Evolutionary conservation across 2,329 filamentous ascomycete genomes (phyloP), one percentile per base, ranked within the genome.

Genomic region (Capronia coronata): DNA sequence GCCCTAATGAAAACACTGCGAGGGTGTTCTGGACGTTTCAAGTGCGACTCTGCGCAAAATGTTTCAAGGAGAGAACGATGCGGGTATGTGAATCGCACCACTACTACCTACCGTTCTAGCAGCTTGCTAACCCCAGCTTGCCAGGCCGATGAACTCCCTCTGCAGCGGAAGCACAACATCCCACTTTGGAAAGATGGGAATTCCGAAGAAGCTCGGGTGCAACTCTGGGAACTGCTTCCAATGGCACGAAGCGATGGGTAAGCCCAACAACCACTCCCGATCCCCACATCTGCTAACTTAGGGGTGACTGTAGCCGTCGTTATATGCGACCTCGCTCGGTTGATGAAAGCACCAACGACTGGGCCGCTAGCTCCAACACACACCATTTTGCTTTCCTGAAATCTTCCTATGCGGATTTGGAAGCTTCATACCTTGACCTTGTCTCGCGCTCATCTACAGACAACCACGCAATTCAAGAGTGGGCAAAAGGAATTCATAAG

Each of bases 11-110:
- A 18, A 35, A 54, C 6, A 59, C 56, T 3, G 43, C 45, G n/a
- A 51, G 52, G 16, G 57, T 59, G 4, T 54, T 54, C 30, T 61
- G 59, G 59, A 47, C 48, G 2, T 59, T 59, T 46, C 53, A 54
- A 35, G 38, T 54, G 11, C 55, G 59, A 4, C 51, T 61, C 7
- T 61, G 58, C 40, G 30, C 49, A 11, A 45, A 51, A 13, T 61
- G 59, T 42, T 53, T 58, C 29, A 48, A 37, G 23, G 23, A 50
- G 22, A 58, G 54, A 27, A 57, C 50, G n/a, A 52, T 51, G 44
- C 41, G 42, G 13, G 50, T 53, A 30, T 19, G 49, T 18, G n/a
- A 37, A 7, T 48, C 41, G 6, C 23, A 34, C 14, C 23, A 5
- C 13, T 5, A 9, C 16, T 32, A n/a, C 5, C 25, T n/a, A 43